phyloP scores from a whole-genome alignment of 345 rosid genomes.

The Pistacia integerrima region DNA sequence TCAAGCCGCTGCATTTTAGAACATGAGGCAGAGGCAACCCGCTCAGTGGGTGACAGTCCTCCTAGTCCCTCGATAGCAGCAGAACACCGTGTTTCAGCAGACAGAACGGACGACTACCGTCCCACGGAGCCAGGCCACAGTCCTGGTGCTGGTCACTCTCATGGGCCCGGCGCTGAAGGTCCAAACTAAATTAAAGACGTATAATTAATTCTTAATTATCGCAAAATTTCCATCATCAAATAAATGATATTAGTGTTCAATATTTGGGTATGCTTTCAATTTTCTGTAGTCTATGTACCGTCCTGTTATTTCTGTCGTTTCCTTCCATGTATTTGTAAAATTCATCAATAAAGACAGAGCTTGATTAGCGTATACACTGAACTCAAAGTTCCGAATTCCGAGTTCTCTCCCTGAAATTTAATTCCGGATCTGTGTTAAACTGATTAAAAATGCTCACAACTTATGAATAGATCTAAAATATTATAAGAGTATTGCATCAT shows the following conservation, averaged over 20 bases:
- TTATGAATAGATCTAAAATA: no score
- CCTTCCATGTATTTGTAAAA: neutral
- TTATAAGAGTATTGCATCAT: no score
- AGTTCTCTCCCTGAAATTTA: no score
- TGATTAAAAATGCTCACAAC: no score
- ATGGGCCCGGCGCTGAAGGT: slow-evolving; percentile 23
- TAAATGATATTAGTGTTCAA: neutral
- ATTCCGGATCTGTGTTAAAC: no score
- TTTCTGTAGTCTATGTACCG: no score
- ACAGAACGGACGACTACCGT: slow-evolving; percentile 32
- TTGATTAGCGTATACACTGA: neutral
- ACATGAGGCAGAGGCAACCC: neutral
- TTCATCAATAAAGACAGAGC: neutral
- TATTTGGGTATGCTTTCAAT: neutral
- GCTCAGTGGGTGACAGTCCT: neutral
- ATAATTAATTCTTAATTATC: neutral
- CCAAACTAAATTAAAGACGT: slow-evolving; percentile 3
- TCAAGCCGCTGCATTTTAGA: slow-evolving; percentile 17
- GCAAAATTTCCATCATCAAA: neutral
- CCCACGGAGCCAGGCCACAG: slow-evolving; percentile 59
- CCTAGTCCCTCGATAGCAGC: neutral
- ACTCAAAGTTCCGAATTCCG: no score
- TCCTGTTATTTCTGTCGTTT: neutral
- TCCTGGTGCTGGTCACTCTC: slow-evolving; percentile 59
- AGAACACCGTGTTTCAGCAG: neutral